phyloP scores from a whole-genome alignment of 2,329 filamentous ascomycete species.

The Trichoderma oligosporum region DNA sequence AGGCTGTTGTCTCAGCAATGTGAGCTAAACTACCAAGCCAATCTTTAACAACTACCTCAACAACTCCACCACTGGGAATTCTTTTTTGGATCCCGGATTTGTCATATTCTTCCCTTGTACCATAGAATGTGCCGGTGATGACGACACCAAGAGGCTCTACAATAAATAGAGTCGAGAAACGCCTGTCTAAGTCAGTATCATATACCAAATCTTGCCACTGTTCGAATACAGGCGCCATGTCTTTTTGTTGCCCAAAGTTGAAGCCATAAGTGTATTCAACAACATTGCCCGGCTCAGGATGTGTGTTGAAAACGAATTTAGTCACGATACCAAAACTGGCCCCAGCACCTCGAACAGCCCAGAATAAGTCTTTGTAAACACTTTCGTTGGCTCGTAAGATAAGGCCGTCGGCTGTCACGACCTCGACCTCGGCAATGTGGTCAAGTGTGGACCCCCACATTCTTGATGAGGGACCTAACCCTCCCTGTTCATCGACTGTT shows the following conservation, averaged over 20 bases:
- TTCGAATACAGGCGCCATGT: slow-evolving; percentile 49
- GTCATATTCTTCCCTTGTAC: slow-evolving; percentile 53
- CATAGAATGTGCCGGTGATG: slow-evolving; percentile 60
- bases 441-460: slow-evolving; percentile 58
- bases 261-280: slow-evolving; percentile 58
- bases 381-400: slow-evolving; percentile 46
- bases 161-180: slow-evolving; percentile 56
- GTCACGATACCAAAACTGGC: slow-evolving; percentile 56
- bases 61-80: slow-evolving; percentile 41
- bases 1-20: slow-evolving; percentile 46
- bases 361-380: slow-evolving; percentile 53
- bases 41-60: slow-evolving; percentile 52
- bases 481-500: slow-evolving; percentile 40
- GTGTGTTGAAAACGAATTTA: slow-evolving; percentile 53
- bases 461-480: slow-evolving; percentile 54
- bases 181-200: slow-evolving; percentile 53
- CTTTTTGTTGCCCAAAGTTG: slow-evolving; percentile 44
- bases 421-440: slow-evolving; percentile 52
- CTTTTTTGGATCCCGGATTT: slow-evolving; percentile 46
- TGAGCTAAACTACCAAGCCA: slow-evolving; percentile 59
- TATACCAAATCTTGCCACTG: slow-evolving; percentile 56
- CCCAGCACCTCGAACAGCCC: slow-evolving; percentile 53
- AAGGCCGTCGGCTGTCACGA: slow-evolving; percentile 54
- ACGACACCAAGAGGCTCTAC: slow-evolving; percentile 51
- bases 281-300: slow-evolving; percentile 51